Base-by-base conservation (phyloP, 2,329 filamentous ascomycete genomes). In the Monascus ruber region DNA sequence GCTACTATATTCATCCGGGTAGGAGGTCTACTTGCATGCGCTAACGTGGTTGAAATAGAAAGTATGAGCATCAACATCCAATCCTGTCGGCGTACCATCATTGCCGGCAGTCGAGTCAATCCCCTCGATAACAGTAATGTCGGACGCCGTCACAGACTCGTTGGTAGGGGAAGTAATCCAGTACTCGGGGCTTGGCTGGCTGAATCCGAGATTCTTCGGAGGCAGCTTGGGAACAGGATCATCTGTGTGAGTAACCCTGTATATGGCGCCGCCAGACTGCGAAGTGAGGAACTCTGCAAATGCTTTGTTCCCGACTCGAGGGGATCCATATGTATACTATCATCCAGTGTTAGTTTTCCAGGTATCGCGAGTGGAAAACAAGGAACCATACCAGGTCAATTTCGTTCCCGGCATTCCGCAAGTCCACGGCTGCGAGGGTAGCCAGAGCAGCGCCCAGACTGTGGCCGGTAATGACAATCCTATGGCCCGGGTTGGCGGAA, bases 401-500 rank as follows among this genome's bases (percentile, higher is more conserved):
- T 0, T 44, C 48, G 6, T 56, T 53, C 2, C 66, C 64, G 1
- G 50, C 45, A 7, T 54, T 56, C 4, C 69, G 54, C 11, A 72
- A 44, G 3, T 60, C 60, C 1, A 60, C 63, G 0, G 68, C 64
- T 0, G 62, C 68, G 5, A 74, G 46, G 2, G 54, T 59, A 1
- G 70, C 69, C 17, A 73, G 49, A 1, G 69, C 70, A 27, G 62
- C 70, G 6, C 70, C 70, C 3, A 71, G 57, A 33, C 62, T 66
- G 47, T 73, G 70, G 1, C 70, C 70, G 0, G 66, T 69, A 2
- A 64, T 46, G 1, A 69, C 55, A 38, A 73, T 42, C 24, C 52
- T 52, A 49, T 63, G 70, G 27, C 38, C 43, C 0, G 69, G 64
- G 49, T 65, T 54, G 5, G 34, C 48, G 9, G 52, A 42, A 8